Base-by-base conservation (phyloP, 2,329 filamentous ascomycete genomes). In the Xylaria polymorpha region DNA sequence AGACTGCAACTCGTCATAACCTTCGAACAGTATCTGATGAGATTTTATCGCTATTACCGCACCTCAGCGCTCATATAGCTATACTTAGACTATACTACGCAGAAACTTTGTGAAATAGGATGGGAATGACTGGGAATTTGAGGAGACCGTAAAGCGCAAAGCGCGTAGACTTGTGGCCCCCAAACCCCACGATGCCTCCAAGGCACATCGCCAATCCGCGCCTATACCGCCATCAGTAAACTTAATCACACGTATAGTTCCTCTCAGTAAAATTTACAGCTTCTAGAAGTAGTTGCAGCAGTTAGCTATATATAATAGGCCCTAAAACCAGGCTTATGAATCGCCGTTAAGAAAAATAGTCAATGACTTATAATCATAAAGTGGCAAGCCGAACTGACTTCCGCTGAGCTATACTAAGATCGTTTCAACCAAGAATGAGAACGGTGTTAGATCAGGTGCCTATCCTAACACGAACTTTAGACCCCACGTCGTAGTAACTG, bases 381-480 rank as follows among this genome's bases (percentile, higher is more conserved):
- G 22, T 14, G 29, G 25, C 25, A 22, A 55, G 18, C 18, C 37
- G 9, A 62, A 25, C 14, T 22, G 37, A 8, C 46, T 32, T 2
- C 22, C 48, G 4, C 4, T 53, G 7, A 18, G 44, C 20, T 14
- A 44, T 22, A 53, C 37, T 20, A 62, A 29, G 44, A 61, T 50
- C 4, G 41, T 41, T 7, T 20, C 20, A 8, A n/a, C 29, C 20
- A 44, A 22, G 25, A 48, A 55, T 10, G 57, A 55, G 29, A 32
- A 29, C 6, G 48, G 4, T 18, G 44, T n/a, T 12, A 60, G 35
- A 1, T 25, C 35, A 3, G 55, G 22, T 5, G 37, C 12, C 55
- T 44, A 59, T 37, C 20, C 10, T 1, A 43, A 10, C 22, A 59
- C 35, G 55, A 65, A 65, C 5, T 65, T 65, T 3, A 35, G 22